Evolutionary conservation across 495 filamentous ascomycete genomes (phyloP).

Genomic region (Hypomontagnella monticulosa): DNA sequence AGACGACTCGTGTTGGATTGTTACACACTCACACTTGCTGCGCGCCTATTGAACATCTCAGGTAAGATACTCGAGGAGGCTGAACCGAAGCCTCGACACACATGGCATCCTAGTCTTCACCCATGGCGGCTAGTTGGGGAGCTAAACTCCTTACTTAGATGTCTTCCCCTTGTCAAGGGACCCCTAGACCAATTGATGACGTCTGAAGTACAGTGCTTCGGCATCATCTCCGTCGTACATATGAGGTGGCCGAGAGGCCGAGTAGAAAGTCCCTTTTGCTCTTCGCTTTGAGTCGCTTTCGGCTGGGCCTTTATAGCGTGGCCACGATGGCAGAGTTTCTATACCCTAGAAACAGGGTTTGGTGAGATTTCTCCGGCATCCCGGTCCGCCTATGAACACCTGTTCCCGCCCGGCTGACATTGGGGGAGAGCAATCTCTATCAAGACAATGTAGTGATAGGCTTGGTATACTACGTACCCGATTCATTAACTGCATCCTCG

Average conservation of each 20-base stretch:
- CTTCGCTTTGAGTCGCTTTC: conserved; percentile 7
- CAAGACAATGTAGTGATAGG: conserved; percentile 29
- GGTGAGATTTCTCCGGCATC: conserved; percentile 40
- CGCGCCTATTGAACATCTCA: conserved; percentile 6
- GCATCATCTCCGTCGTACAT: conserved; percentile 18
- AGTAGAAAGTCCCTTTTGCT: conserved; percentile 5
- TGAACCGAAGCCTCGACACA: conserved; percentile 39
- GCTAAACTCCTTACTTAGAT: conserved; percentile 23
- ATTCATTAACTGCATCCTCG: conserved; percentile 35
- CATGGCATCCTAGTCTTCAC: conserved; percentile 30
- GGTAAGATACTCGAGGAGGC: conserved; percentile 26
- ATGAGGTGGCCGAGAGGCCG: conserved; percentile 12
- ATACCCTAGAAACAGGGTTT: conserved; percentile 20
- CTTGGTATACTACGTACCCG: conserved; percentile 40
- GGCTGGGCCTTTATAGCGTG: conserved; percentile 5
- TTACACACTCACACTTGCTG: neutral
- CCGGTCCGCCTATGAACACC: conserved; percentile 35
- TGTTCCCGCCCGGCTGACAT: conserved; percentile 24
- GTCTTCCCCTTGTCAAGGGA: conserved; percentile 21
- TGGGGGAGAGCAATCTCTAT: conserved; percentile 12
- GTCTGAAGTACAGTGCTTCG: conserved; percentile 21
- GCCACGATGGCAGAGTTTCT: conserved; percentile 6
- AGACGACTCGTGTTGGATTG: neutral
- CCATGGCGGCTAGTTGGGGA: conserved; percentile 21
- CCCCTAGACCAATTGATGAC: conserved; percentile 31